These are phyloP conservation scores for Zostera marina DNA, from an alignment of 116 monocot species.

Conservation along the genomic window DNA sequence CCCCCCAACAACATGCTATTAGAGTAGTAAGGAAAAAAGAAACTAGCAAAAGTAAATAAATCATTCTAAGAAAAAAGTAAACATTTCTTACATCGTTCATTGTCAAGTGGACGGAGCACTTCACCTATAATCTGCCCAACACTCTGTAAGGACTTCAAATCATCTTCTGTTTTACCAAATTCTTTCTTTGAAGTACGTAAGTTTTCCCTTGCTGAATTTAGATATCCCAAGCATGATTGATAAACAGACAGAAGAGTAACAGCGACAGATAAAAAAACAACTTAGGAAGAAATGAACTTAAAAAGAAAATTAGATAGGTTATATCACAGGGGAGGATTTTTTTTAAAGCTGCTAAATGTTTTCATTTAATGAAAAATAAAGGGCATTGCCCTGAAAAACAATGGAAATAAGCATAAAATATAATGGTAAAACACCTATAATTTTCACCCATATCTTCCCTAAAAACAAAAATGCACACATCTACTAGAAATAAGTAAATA, in stretches of 20 bases:
- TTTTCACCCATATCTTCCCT: no score
- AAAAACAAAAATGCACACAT: no score
- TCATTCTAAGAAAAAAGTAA: not conserved
- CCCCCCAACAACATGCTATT: no score
- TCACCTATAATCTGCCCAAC: slow-evolving; percentile 99
- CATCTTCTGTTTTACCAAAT: slow-evolving; percentile 89
- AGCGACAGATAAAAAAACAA: not conserved
- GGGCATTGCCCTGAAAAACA: no score
- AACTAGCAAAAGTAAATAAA: not conserved
- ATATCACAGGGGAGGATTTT: no score
- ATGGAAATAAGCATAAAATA: no score
- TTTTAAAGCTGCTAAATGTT: no score
- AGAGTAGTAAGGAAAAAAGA: not conserved
- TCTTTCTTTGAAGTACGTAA: slow-evolving; percentile 71
- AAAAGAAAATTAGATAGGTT: no score
- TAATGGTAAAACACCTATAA: no score
- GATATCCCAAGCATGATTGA: not conserved
- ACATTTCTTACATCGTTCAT: slow-evolving; percentile 63
- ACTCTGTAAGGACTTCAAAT: slow-evolving; percentile 91
- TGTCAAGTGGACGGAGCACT: slow-evolving; percentile 94
- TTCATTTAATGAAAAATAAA: no score
- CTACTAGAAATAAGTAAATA: no score
- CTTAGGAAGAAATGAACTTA: not conserved
- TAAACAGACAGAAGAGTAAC: not conserved
- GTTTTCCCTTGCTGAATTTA: slow-evolving; percentile 50